These are phyloP conservation scores for Apodospora peruviana DNA, from an alignment of 495 filamentous ascomycete species.

Conservation along the genomic window DNA sequence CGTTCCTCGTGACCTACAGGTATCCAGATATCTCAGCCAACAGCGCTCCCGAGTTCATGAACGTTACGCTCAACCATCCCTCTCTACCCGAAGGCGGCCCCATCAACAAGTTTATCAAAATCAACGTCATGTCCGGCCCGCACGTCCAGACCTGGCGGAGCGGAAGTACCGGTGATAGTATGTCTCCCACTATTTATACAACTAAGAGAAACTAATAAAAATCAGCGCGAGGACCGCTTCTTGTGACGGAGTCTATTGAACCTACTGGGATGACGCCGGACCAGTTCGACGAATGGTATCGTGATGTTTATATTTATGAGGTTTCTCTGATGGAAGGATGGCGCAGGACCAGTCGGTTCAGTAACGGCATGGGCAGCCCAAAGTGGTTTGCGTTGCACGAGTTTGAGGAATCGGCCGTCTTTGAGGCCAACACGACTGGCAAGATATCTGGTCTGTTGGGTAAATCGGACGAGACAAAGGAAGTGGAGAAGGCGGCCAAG, in stretches of 20 bases:
- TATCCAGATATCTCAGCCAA: slow-evolving; percentile 13
- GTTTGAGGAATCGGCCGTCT: neutral
- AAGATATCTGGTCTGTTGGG: too few relatives aligned
- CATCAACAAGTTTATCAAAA: slow-evolving; percentile 10
- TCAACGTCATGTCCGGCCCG: slow-evolving; percentile 7
- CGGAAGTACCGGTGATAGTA: slow-evolving; percentile 2
- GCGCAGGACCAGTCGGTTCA: neutral
- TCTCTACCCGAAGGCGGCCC: slow-evolving; percentile 18
- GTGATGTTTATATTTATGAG: neutral
- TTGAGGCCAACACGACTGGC: neutral
- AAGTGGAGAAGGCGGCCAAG: too few relatives aligned
- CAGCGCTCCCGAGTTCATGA: slow-evolving; percentile 9
- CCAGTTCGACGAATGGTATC: neutral
- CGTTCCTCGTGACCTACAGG: slow-evolving; percentile 18
- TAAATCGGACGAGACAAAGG: too few relatives aligned
- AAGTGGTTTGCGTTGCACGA: neutral
- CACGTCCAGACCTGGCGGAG: slow-evolving; percentile 14
- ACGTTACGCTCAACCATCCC: slow-evolving; percentile 12
- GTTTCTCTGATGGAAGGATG: neutral
- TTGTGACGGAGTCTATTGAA: neutral
- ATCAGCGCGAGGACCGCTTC: neutral
- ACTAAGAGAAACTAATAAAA: neutral
- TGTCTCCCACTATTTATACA: neutral
- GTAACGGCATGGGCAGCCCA: neutral
- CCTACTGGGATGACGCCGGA: too few relatives aligned